Evolutionary conservation across 345 rosid genomes (phyloP), one percentile per base, ranked within the genome.

Genomic region (Camelina laxa): DNA sequence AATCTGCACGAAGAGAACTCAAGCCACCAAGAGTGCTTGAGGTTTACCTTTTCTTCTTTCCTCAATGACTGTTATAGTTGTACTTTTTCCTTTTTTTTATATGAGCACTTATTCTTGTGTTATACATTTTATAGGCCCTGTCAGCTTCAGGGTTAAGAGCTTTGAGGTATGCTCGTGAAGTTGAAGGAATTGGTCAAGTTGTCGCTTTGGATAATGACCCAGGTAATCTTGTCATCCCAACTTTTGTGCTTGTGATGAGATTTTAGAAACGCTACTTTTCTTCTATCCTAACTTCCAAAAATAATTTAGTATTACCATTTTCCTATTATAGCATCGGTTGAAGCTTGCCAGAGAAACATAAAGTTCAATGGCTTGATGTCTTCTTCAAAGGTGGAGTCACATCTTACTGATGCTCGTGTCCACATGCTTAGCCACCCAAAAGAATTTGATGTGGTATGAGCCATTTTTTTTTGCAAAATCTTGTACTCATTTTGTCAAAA

Each of bases 131-230:
- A 9, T 75, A 96, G 99, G 99, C 99, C 22, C 60, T 96, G 77
- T 91, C 99, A 38, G 99, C 98, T 67, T 96, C 99, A 2, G 99
- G 99, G 48, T 79, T 96, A 80, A 83, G 99, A 78, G 94, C 98
- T 77, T 78, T 91, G 54, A 89, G 99, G 83, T 96, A 96, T 85
- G 97, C 95, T 63, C 86, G 85, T 65, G 99, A 96, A 82, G 82
- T 96, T 39, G 98, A 90, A 77, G 98, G 89, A 73, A 85, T 96
- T 70, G 91, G 96, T 75, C 91, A 89, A 83, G 96, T 95, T 68
- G 91, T 95, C 72, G 98, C 99, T 67, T 81, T 92, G 59, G 99
- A 96, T 78, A 96, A 96, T 80, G 99, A 96, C 59, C 84, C 87
- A 80, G 98, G 99, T 96, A 60, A 70, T 31, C 39, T 11, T 20